A percentile compares a stretch with the other conserved stretches of the same genome.
Evolutionary conservation across 2,329 filamentous ascomycete species (phyloP).

Genomic region (Penicillium sp.): DNA sequence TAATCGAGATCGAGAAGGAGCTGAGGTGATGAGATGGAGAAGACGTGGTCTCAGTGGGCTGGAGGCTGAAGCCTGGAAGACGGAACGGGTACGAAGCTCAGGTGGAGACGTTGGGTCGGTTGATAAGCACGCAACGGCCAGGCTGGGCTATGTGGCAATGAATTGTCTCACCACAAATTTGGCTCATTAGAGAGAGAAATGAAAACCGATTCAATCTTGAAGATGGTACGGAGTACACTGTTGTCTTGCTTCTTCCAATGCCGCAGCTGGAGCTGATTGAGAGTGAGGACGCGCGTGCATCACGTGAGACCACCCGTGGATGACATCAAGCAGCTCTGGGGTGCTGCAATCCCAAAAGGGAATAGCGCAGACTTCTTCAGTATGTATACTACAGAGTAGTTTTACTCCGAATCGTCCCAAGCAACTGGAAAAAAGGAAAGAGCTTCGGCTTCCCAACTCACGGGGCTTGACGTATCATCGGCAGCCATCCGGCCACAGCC

Average conservation of each 20-base stretch:
- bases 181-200: background rate
- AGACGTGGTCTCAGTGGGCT: background rate
- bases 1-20: background rate
- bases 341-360: background rate
- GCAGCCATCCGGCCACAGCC: constrained; percentile 6
- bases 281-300: background rate
- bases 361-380: background rate
- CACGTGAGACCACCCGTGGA: background rate
- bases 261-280: background rate
- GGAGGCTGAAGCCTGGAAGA: background rate
- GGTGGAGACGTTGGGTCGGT: constrained; percentile 6
- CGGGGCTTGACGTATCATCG: constrained; percentile 6
- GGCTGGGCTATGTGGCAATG: background rate
- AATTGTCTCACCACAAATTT: background rate
- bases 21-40: background rate
- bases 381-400: background rate
- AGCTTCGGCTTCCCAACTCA: constrained; percentile 1
- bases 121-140: constrained; percentile 3
- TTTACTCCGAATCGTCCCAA: background rate
- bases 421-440: constrained; percentile 3
- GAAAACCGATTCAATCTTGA: background rate
- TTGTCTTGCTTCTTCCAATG: background rate
- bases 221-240: background rate
- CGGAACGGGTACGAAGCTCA: constrained; percentile 8
- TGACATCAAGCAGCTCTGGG: background rate